Evolutionary conservation across 768 basidiomycete species (phyloP), one percentile per base, ranked within the genome.

Genomic region (Russula olivacea): DNA sequence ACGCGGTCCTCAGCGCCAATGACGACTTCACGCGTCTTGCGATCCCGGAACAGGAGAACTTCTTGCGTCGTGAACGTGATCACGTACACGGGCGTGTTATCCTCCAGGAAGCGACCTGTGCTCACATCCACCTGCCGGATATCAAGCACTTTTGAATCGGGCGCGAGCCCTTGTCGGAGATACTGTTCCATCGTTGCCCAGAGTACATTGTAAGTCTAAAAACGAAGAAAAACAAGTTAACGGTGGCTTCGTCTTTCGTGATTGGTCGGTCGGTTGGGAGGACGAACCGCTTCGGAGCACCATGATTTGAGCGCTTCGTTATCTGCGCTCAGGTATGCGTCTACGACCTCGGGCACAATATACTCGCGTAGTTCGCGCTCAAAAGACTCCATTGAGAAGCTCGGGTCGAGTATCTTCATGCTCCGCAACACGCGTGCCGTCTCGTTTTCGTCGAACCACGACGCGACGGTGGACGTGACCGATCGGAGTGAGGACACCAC

Each of bases 131-230:
- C 94, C 77, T 96, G 89, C 61, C 93, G 89, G 71, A 99, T 98
- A 76, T 98, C 96, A 21, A 98, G 84, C 21, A 97, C 89, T 71
- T 92, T 93, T 74, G 91, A 93, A 71, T 95, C 93, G 67, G 91
- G 92, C 67, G 96, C 78, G 28, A 98, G 81, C 2, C 96, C 94
- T 71, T 96, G 93, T 41, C 83, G 81, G 54, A 95, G 82, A 72
- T 93, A 98, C 69, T 91, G 88, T 68, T 95, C 93, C 85, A 99
- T 91, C 8, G 94, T 96, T 8, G 96, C 96, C 90, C 95, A 96
- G 4, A 98, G 80, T n/a, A 98, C 93, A 68, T 96, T 97, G 72
- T 94, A 98, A 7, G 95, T 95, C 93, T 96, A 64, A 56, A 11
- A 34, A 40, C 9, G 38, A 25, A 30, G 6, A 40, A 23, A 45